phyloP scores from a whole-genome alignment of 108 stramenopile species.

The Poteriospumella lacustris region DNA sequence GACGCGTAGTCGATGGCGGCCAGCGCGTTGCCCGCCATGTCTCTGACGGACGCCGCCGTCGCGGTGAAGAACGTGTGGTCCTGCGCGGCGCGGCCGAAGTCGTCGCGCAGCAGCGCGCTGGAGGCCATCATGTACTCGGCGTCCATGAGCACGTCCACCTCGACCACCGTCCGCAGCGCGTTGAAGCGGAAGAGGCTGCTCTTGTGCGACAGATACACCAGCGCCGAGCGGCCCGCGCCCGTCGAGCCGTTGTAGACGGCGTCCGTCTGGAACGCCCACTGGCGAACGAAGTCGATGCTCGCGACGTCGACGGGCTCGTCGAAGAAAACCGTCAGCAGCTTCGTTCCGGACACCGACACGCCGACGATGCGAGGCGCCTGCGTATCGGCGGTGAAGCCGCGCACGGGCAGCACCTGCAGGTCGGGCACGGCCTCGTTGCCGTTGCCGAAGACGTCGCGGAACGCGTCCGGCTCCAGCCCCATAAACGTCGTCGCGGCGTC shows the following conservation, averaged over 20 bases:
- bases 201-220: not conserved
- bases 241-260: not conserved
- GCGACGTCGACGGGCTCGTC: not conserved
- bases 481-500: not conserved
- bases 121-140: not conserved
- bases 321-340: not conserved
- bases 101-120: not conserved
- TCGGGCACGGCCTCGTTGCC: not conserved
- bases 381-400: not conserved
- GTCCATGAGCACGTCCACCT: not conserved
- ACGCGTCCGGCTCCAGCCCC: not conserved
- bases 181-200: not conserved
- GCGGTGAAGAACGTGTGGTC: not conserved
- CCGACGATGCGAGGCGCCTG: not conserved
- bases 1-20: not conserved
- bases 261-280: not conserved
- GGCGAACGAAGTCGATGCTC: not conserved
- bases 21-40: conserved; percentile 11
- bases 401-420: not conserved
- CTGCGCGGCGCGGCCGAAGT: too few species aligned
- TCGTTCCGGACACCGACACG: not conserved
- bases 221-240: not conserved
- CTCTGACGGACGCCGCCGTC: not conserved
- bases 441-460: not conserved
- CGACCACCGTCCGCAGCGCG: not conserved